Conservation (phyloP, 768 basidiomycete species). For the Boletus bicolor region DNA sequence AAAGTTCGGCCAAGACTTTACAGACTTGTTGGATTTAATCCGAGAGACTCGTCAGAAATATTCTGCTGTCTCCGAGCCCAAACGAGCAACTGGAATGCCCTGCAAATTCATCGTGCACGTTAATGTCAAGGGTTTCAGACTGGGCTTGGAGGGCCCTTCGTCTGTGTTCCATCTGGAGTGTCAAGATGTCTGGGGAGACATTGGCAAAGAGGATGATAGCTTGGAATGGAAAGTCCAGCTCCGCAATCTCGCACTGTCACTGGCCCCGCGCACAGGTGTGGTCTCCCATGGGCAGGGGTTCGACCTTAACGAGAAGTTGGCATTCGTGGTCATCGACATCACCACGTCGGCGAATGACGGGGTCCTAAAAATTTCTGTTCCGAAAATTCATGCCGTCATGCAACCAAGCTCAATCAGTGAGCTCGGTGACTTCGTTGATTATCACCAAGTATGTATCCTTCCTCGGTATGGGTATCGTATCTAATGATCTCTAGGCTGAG, state of each 20-base stretch:
- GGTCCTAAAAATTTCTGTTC: slow-evolving; percentile 52
- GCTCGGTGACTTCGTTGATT: slow-evolving; percentile 84
- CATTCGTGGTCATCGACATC: slow-evolving; percentile 82
- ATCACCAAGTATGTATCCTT: slow-evolving; percentile 58
- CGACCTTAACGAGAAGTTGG: slow-evolving; percentile 64
- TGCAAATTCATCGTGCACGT: slow-evolving; percentile 48
- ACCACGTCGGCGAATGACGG: slow-evolving; percentile 39
- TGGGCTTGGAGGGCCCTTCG: slow-evolving; percentile 72
- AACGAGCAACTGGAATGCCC: slow-evolving; percentile 13
- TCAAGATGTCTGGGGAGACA: slow-evolving; percentile 63
- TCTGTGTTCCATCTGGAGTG: slow-evolving; percentile 77
- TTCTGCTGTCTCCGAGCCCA: slow-evolving; percentile 8
- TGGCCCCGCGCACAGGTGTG: slow-evolving; percentile 57
- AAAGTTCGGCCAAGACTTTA: slow-evolving; percentile 87
- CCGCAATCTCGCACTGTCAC: slow-evolving; percentile 77
- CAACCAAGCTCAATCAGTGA: slow-evolving; percentile 91
- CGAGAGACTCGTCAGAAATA: slow-evolving; percentile 51
- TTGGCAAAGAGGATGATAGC: slow-evolving; percentile 42
- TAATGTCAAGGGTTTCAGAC: slow-evolving; percentile 75
- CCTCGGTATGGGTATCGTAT: background rate
- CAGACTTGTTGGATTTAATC: slow-evolving; percentile 68
- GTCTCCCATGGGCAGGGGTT: slow-evolving; percentile 39
- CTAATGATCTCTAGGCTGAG: slow-evolving; percentile 54
- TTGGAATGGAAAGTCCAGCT: slow-evolving; percentile 67
- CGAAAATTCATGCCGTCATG: slow-evolving; percentile 89